Evolutionary conservation across 805 yeast species (phyloP).

Genomic region (Tetrapisispora iriomotensis): DNA sequence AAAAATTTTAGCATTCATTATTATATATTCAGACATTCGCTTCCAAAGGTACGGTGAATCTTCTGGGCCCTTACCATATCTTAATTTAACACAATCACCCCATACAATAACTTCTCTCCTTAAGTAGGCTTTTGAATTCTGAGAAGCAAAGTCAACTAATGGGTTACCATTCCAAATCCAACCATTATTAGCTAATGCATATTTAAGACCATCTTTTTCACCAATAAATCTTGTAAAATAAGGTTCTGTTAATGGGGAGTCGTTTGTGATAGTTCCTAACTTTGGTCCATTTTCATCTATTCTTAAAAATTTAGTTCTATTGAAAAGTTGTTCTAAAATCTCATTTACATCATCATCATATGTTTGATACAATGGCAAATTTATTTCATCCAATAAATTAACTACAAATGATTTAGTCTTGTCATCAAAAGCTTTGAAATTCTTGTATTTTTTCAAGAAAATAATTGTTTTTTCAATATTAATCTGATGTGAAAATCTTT

Average conservation of each 20-base stretch:
- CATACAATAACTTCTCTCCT: constrained; percentile 91
- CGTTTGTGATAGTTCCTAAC: constrained; percentile 51
- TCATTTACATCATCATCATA: constrained; percentile 66
- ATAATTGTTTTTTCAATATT: constrained; percentile 43
- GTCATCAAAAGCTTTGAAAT: constrained; percentile 24
- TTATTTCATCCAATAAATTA: constrained; percentile 63
- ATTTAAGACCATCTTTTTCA: constrained; percentile 41
- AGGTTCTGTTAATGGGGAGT: constrained; percentile 66
- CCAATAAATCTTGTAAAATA: constrained; percentile 68
- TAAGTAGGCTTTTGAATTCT: constrained; percentile 66
- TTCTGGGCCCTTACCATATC: constrained; percentile 67
- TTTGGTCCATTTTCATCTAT: constrained; percentile 76
- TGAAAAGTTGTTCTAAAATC: constrained; percentile 59
- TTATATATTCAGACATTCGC: constrained; percentile 71
- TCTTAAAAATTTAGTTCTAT: constrained; percentile 67
- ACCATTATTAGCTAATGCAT: constrained; percentile 87
- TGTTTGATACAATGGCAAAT: constrained; percentile 56
- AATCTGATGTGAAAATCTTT: constrained; percentile 46
- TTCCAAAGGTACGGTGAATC: constrained; percentile 90
- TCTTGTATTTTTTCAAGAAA: constrained; percentile 35
- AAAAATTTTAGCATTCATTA: constrained; percentile 60
- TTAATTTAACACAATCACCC: constrained; percentile 93
- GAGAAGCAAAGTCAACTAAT: constrained; percentile 82
- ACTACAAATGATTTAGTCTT: constrained; percentile 34
- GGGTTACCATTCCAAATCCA: constrained; percentile 99